These are phyloP conservation scores for Diplodia intermedia DNA, from an alignment of 2,329 filamentous ascomycete genomes.

Conservation along the genomic window DNA sequence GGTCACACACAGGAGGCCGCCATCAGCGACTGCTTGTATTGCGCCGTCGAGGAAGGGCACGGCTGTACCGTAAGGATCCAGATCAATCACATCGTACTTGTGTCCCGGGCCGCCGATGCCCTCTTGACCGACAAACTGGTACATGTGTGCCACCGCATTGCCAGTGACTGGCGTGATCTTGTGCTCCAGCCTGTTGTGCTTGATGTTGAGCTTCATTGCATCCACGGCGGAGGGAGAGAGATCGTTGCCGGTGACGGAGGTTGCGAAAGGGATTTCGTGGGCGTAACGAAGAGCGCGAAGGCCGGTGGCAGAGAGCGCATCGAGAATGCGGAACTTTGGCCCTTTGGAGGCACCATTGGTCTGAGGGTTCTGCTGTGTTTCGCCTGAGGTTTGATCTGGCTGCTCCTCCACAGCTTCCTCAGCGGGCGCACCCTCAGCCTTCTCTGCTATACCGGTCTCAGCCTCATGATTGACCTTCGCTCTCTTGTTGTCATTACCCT, in stretches of 20 bases:
- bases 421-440: neutral
- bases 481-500: slow-evolving; percentile 38
- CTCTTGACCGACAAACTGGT: slow-evolving; percentile 67
- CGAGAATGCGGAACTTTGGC: slow-evolving; percentile 77
- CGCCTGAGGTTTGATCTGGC: neutral
- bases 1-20: slow-evolving; percentile 90
- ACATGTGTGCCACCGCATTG: slow-evolving; percentile 93
- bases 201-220: slow-evolving; percentile 82
- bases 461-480: slow-evolving; percentile 34
- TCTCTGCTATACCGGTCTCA: slow-evolving; percentile 21
- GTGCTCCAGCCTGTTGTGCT: slow-evolving; percentile 77
- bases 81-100: slow-evolving; percentile 91
- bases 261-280: slow-evolving; percentile 85
- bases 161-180: slow-evolving; percentile 77
- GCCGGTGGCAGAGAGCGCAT: slow-evolving; percentile 92
- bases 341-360: slow-evolving; percentile 39
- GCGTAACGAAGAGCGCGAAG: slow-evolving; percentile 90
- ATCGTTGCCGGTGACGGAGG: slow-evolving; percentile 87
- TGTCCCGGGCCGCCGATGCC: slow-evolving; percentile 47
- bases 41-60: slow-evolving; percentile 92
- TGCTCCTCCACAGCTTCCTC: slow-evolving; percentile 12
- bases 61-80: slow-evolving; percentile 95
- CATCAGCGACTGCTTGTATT: slow-evolving; percentile 84
- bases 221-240: slow-evolving; percentile 77
- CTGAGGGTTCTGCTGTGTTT: slow-evolving; percentile 4